These are phyloP conservation scores for Lentinula sp. DNA, from an alignment of 768 basidiomycete species.

Conservation along the genomic window DNA sequence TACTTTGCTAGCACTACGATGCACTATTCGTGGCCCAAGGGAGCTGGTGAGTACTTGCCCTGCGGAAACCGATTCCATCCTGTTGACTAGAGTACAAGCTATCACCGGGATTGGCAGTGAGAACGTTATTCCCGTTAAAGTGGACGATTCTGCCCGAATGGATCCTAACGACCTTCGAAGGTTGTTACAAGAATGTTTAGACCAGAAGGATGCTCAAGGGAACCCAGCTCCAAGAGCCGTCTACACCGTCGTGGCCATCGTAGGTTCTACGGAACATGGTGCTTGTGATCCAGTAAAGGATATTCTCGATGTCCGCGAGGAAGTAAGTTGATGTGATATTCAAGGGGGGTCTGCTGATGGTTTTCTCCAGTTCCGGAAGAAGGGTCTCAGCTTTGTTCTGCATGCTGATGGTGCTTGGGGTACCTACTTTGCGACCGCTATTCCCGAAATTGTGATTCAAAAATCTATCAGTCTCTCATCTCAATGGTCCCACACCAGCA, in stretches of 20 bases:
- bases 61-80: background rate
- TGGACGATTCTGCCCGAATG: slow-evolving; percentile 31
- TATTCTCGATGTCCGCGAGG: slow-evolving; percentile 26
- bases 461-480: background rate
- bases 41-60: slow-evolving; percentile 25
- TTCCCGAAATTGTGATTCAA: slow-evolving; percentile 13
- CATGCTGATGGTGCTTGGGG: slow-evolving; percentile 45
- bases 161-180: slow-evolving; percentile 19
- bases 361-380: slow-evolving; percentile 12
- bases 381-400: slow-evolving; percentile 31
- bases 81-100: slow-evolving; percentile 18
- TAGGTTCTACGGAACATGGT: slow-evolving; percentile 40
- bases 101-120: slow-evolving; percentile 35
- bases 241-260: slow-evolving; percentile 35
- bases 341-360: background rate
- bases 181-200: slow-evolving; percentile 22
- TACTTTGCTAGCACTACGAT: slow-evolving; percentile 19
- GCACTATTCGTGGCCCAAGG: slow-evolving; percentile 42
- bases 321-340: slow-evolving; percentile 12
- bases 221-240: slow-evolving; percentile 19
- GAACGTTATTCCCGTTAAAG: slow-evolving; percentile 26
- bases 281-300: slow-evolving; percentile 33
- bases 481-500: background rate
- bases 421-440: slow-evolving; percentile 33
- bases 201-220: slow-evolving; percentile 3